Base-by-base conservation (phyloP, 2,329 filamentous ascomycete species). In the Apiospora sp. region DNA sequence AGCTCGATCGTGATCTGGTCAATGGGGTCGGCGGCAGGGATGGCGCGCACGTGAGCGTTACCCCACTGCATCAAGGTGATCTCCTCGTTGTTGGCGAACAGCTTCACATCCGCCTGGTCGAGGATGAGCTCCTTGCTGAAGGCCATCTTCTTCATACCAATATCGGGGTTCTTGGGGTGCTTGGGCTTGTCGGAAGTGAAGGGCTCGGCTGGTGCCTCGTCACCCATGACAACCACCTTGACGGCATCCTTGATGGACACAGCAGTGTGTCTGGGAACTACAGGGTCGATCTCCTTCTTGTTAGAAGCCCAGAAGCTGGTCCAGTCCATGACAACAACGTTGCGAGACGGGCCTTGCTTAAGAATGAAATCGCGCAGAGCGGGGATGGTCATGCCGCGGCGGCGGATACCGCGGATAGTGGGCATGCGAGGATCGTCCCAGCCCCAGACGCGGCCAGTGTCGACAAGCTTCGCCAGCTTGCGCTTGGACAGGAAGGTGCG, bases 1-100 rank as follows among this genome's bases (percentile, higher is more conserved):
- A 98, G 90, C 84, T 98, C 94, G 71, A 96, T 87, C 72, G 93
- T 92, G 51, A 98, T 87, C 48, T 85, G 86, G 16, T 91, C 92
- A 78, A 98, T 91, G 68, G 89, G 86, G 70, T 86, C 86, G 37
- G 85, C 82, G 46, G 85, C 85, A 68, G 89, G 86, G 74, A 94
- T 90, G 73, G 91, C 90, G 71, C 91, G 90, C 34, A 96, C 93
- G 76, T 95, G 90, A 16, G 93, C 94, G 79, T 97, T 97, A 77
- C 96, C 96, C 96, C 96, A 98, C 82, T 93, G 93, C 96, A 98
- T 98, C 58, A 98, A 88, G 0, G 96, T 98, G 78, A 98, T 94
- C 83, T 98, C 95, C 85, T 98, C 96, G 80, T 92, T 92, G 73
- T 92, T 88, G 78, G 91, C 92, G 84, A 98, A 97, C 37, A 89